These are phyloP conservation scores for Claviceps sp. DNA, from an alignment of 2,329 filamentous ascomycete species.

Conservation along the genomic window DNA sequence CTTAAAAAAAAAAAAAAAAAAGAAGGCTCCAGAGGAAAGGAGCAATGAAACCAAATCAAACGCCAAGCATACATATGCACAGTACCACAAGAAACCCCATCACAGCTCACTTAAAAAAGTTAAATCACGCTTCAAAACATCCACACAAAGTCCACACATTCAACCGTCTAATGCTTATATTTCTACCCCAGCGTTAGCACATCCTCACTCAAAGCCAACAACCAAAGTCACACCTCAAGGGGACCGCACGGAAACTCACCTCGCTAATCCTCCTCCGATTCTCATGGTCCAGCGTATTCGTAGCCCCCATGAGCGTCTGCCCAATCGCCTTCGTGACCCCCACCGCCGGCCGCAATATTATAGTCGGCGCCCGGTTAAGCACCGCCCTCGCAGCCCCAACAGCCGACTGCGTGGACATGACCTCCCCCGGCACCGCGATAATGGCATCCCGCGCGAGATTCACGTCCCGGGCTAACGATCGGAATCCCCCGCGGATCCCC, in stretches of 20 bases:
- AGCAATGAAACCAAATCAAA: too few relatives aligned
- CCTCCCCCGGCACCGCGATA: constrained; percentile 83
- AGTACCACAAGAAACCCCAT: too few relatives aligned
- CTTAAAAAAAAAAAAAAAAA: too few relatives aligned
- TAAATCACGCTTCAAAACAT: too few relatives aligned
- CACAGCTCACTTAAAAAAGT: too few relatives aligned
- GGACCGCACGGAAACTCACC: constrained; percentile 41
- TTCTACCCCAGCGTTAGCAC: constrained; percentile 22
- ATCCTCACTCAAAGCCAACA: too few relatives aligned
- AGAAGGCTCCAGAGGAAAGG: too few relatives aligned
- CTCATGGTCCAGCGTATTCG: constrained; percentile 75
- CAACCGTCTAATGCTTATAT: constrained; percentile 30
- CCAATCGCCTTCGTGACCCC: constrained; percentile 81
- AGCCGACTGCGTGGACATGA: constrained; percentile 75
- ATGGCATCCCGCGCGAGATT: constrained; percentile 78
- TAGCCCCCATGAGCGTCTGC: constrained; percentile 80
- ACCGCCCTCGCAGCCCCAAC: constrained; percentile 69
- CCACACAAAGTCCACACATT: too few relatives aligned
- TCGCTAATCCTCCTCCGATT: constrained; percentile 75
- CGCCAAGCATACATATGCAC: too few relatives aligned
- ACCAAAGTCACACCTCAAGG: neutral
- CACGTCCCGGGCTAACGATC: constrained; percentile 76
- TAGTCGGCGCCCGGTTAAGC: constrained; percentile 72
- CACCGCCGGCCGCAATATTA: constrained; percentile 81
- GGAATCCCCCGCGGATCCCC: constrained; percentile 70